Evolutionary conservation across 495 filamentous ascomycete genomes (phyloP), one percentile per base, ranked within the genome.

Genomic region (Daldinia caldariorum): DNA sequence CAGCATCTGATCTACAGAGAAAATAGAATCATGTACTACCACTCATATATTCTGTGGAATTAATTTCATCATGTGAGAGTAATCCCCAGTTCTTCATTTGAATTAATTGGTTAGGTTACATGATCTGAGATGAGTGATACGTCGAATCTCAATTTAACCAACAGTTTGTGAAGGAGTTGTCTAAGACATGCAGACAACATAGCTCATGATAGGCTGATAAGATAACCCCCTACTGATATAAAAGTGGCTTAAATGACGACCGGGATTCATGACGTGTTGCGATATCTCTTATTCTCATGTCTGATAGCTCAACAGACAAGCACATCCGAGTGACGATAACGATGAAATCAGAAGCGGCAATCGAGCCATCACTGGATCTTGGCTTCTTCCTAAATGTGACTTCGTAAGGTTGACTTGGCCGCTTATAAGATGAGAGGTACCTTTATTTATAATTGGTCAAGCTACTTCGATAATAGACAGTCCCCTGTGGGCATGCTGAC

Each of bases 321-420:
- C 29, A 43, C 12, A 7, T 12, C 32, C 20, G 31, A 22, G 12
- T 26, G 50, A n/a, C 31, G n/a, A 63, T 6, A 12, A 66, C 68
- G 64, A 58, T 61, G 12, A 72, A 72, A 43, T 61, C 58, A 3
- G 51, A 72, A 37, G 70, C 58, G n/a, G 70, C 69, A 18, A 62
- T 72, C 12, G 65, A 69, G 70, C 70, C 65, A 63, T 72, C 14
- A 55, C 65, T 12, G 70, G 70, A 13, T 53, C 65, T 14, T 72
- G 70, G 70, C 61, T 72, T 9, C n/a, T 72, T 66, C 29, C 41
- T 72, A 12, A 72, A 72, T 50, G 60, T 63, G 20, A 72, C 70
- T 0, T 58, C 65, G 70, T 72, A 66, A n/a, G 70, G 55, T 62
- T 9, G 1, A 8, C 0, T 16, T 16, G 8, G 51, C 32, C 13